These are phyloP conservation scores for Pseudogymnoascus sp. DNA, from an alignment of 2,329 filamentous ascomycete genomes.

Conservation along the genomic window DNA sequence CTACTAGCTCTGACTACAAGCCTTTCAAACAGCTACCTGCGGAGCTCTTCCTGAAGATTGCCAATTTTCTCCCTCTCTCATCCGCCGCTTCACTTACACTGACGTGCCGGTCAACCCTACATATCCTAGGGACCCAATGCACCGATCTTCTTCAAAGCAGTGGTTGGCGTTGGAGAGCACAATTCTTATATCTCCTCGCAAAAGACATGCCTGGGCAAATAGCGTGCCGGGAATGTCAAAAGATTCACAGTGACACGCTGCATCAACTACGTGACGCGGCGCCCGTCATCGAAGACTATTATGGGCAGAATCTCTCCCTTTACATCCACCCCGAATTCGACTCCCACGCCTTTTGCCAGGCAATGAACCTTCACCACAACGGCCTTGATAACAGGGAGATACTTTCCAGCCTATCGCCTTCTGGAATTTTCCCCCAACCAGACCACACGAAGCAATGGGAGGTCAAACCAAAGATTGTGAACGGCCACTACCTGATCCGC, in stretches of 20 bases:
- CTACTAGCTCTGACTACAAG: neutral
- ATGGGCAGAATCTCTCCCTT: too few relatives aligned
- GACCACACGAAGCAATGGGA: neutral
- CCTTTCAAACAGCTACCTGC: neutral
- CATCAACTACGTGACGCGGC: neutral
- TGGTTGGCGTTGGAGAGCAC: neutral
- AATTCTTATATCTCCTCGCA: neutral
- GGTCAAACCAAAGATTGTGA: neutral
- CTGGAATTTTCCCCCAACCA: neutral
- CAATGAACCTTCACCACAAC: neutral
- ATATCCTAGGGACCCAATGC: neutral
- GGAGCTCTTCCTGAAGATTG: neutral
- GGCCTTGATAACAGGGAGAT: neutral
- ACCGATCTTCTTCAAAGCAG: neutral
- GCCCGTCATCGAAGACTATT: neutral
- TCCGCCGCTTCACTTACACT: neutral
- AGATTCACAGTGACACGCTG: neutral
- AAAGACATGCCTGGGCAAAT: neutral
- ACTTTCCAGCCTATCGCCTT: neutral
- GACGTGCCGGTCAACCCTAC: neutral
- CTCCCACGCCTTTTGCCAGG: neutral
- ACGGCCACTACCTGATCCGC: neutral
- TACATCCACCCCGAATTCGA: neutral
- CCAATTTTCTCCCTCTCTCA: neutral
- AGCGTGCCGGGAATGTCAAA: neutral